These are phyloP conservation scores for Cornus florida DNA, from an alignment of 148 eudicot species.

Conservation along the genomic window DNA sequence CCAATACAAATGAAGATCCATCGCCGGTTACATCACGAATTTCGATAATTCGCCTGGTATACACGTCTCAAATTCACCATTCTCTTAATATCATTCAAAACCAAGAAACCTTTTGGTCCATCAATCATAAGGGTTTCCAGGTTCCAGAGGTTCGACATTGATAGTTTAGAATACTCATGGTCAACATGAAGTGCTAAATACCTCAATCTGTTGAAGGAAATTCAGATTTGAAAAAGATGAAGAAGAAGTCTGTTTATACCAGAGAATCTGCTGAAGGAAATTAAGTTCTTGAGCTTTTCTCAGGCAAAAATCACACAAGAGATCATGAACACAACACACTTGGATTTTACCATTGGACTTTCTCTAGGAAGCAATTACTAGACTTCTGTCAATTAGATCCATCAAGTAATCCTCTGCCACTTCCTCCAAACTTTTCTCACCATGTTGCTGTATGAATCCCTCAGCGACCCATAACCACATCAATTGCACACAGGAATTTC, in stretches of 20 bases:
- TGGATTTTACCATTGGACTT: slow-evolving; percentile 7
- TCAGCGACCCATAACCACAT: slow-evolving; percentile 22
- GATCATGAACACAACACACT: slow-evolving; percentile 23
- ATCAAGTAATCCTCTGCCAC: slow-evolving; percentile 13
- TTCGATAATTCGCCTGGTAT: not conserved
- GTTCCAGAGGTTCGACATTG: not conserved
- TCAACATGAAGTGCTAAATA: slow-evolving; percentile 2
- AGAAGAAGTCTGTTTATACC: too few relatives aligned
- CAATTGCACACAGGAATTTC: slow-evolving; percentile 17
- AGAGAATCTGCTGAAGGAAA: not conserved
- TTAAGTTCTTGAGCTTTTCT: slow-evolving; percentile 16
- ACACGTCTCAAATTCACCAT: slow-evolving; percentile 20
- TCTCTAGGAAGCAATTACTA: slow-evolving; percentile 7
- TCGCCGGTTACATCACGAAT: not conserved
- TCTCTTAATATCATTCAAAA: not conserved
- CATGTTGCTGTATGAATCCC: slow-evolving; percentile 6
- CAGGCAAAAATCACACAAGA: slow-evolving; percentile 22
- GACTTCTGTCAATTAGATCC: slow-evolving; percentile 24
- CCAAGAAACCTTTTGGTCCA: not conserved
- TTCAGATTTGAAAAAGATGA: too few relatives aligned
- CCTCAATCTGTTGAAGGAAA: slow-evolving; percentile 15
- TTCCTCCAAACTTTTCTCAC: too few relatives aligned
- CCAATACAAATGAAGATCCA: too few relatives aligned
- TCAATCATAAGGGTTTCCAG: slow-evolving; percentile 19
- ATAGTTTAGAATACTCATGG: not conserved